Evolutionary conservation across 2,329 filamentous ascomycete species (phyloP).

Genomic region (Elsinoe batatas): DNA sequence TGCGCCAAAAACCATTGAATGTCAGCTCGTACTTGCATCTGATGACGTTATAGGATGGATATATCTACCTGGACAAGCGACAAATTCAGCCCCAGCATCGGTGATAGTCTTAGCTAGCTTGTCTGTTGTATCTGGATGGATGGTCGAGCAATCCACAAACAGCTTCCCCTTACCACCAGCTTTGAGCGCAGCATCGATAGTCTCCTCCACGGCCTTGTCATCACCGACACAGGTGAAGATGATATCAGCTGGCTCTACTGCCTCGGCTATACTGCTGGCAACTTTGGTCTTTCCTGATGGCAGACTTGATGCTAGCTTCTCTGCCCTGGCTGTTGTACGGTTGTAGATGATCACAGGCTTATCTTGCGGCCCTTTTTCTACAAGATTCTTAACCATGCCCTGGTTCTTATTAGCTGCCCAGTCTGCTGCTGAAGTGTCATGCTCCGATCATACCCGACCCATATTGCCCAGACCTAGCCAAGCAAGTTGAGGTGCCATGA

Average conservation of each 20-base stretch:
- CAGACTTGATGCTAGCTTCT: conserved; percentile 53
- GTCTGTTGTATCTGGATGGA: conserved; percentile 73
- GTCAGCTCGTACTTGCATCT: neutral
- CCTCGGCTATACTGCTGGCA: conserved; percentile 53
- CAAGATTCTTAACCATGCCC: conserved; percentile 79
- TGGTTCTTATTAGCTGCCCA: conserved; percentile 26
- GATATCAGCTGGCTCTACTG: conserved; percentile 59
- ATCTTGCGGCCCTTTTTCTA: conserved; percentile 62
- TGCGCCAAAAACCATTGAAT: conserved; percentile 53
- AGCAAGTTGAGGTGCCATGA: conserved; percentile 47
- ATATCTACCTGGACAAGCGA: conserved; percentile 51
- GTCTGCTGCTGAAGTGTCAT: neutral
- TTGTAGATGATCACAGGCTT: conserved; percentile 72
- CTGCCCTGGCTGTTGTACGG: conserved; percentile 57
- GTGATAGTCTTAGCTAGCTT: conserved; percentile 49
- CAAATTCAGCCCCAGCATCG: conserved; percentile 58
- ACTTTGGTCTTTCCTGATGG: conserved; percentile 53
- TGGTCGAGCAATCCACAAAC: conserved; percentile 78
- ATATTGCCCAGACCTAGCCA: conserved; percentile 86
- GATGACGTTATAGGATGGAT: neutral
- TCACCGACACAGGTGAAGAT: conserved; percentile 76
- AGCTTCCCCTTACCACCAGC: conserved; percentile 54
- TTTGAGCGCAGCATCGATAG: conserved; percentile 49
- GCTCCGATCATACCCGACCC: conserved; percentile 50
- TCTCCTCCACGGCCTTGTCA: conserved; percentile 59